These are phyloP conservation scores for Ogataea ramenticola DNA, from an alignment of 805 yeast genomes.

Conservation along the genomic window DNA sequence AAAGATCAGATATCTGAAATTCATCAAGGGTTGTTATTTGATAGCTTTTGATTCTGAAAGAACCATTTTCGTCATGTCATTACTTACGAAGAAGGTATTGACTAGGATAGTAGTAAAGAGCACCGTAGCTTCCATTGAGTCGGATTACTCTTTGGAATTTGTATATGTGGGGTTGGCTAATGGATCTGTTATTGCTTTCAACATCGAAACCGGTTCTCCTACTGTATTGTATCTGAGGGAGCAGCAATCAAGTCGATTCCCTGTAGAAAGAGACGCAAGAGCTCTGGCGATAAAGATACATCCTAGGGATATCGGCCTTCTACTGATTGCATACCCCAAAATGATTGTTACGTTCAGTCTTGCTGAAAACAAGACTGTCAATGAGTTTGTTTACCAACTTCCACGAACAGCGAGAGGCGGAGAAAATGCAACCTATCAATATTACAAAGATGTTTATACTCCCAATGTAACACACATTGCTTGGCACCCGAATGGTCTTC, in stretches of 20 bases:
- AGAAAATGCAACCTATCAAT: slow-evolving; percentile 30
- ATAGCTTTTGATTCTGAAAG: slow-evolving; percentile 62
- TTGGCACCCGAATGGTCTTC: slow-evolving; percentile 93
- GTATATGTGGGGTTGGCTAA: slow-evolving; percentile 69
- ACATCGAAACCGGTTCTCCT: slow-evolving; percentile 68
- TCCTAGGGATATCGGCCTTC: slow-evolving; percentile 80
- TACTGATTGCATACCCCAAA: slow-evolving; percentile 66
- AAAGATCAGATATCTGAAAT: slow-evolving; percentile 48
- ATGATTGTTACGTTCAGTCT: slow-evolving; percentile 66
- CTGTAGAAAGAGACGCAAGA: slow-evolving; percentile 42
- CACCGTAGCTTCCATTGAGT: slow-evolving; percentile 56
- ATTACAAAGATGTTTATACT: slow-evolving; percentile 18
- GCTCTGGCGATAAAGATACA: slow-evolving; percentile 69
- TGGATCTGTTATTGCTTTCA: slow-evolving; percentile 67
- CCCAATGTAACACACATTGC: slow-evolving; percentile 40
- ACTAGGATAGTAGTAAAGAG: slow-evolving; percentile 58
- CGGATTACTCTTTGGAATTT: slow-evolving; percentile 90
- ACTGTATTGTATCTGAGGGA: slow-evolving; percentile 65
- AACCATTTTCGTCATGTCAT: slow-evolving; percentile 60
- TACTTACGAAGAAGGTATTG: slow-evolving; percentile 55
- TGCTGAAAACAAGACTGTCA: slow-evolving; percentile 49
- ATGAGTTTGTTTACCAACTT: slow-evolving; percentile 51
- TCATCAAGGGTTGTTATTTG: slow-evolving; percentile 77
- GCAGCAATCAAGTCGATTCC: slow-evolving; percentile 56
- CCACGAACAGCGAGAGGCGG: slow-evolving; percentile 72